These are phyloP conservation scores for Orobanche coerulescens DNA, from an alignment of 257 asterid genomes.

Conservation along the genomic window DNA sequence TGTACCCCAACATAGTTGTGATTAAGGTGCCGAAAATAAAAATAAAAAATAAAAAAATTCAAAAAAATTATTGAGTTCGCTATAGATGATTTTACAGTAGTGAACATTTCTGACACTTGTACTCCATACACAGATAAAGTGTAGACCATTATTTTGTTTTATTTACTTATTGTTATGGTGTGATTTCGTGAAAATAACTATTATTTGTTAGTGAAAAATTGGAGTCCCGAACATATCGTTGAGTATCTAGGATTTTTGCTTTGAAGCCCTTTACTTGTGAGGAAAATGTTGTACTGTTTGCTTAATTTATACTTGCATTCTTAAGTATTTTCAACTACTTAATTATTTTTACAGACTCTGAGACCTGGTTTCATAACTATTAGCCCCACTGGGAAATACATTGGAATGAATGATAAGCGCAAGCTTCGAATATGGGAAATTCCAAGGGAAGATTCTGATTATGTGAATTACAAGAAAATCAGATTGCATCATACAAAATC, in stretches of 20 bases:
- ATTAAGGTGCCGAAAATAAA: too few species aligned
- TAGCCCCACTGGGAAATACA: conserved; percentile 57
- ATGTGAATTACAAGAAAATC: conserved; percentile 37
- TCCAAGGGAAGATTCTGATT: conserved; percentile 59
- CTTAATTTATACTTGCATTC: neutral
- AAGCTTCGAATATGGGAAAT: conserved; percentile 75
- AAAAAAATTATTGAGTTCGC: neutral
- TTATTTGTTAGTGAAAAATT: neutral
- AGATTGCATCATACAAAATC: conserved; percentile 75
- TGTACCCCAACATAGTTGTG: too few species aligned
- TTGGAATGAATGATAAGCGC: conserved; percentile 56
- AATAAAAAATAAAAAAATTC: too few species aligned
- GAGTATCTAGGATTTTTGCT: neutral
- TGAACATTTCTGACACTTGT: neutral
- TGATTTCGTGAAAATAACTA: neutral
- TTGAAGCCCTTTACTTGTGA: neutral
- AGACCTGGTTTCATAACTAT: conserved; percentile 37
- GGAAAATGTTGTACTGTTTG: neutral
- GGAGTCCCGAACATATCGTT: neutral
- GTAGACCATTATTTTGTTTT: neutral
- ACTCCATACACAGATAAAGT: neutral
- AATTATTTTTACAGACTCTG: conserved; percentile 39
- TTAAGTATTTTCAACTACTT: conserved; percentile 6
- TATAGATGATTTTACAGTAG: neutral
- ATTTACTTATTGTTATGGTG: neutral